These are phyloP conservation scores for Mortierella sp. DNA, from an alignment of 371 early-diverging fungal species.

Conservation along the genomic window DNA sequence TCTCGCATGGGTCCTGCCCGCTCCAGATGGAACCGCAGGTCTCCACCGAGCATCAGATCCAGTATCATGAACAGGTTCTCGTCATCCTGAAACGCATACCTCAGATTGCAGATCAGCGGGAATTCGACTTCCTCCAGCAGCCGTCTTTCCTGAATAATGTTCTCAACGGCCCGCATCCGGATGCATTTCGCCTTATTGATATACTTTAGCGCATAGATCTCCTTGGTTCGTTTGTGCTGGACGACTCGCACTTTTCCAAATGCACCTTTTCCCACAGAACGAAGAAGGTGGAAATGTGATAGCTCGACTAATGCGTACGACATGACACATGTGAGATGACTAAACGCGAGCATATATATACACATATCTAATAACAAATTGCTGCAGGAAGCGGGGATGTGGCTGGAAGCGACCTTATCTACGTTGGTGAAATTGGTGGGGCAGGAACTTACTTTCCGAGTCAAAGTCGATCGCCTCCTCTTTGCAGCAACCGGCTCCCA, in stretches of 20 bases:
- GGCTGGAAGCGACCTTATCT: too few species aligned
- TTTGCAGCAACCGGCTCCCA: constrained; percentile 69
- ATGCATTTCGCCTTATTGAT: constrained; percentile 83
- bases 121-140: constrained; percentile 73
- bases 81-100: constrained; percentile 76
- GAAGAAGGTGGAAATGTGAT: constrained; percentile 74
- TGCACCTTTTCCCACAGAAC: constrained; percentile 80
- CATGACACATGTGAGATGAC: too few species aligned
- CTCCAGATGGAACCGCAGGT: constrained; percentile 84
- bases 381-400: too few species aligned
- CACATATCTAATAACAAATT: too few species aligned
- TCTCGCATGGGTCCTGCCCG: constrained; percentile 72
- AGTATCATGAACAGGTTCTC: constrained; percentile 79
- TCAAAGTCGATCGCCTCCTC: constrained; percentile 63
- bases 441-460: constrained; percentile 57
- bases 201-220: constrained; percentile 84
- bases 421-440: too few species aligned
- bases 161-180: constrained; percentile 72
- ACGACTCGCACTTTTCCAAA: constrained; percentile 88
- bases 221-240: constrained; percentile 80
- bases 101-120: constrained; percentile 69
- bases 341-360: too few species aligned
- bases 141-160: constrained; percentile 78
- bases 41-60: constrained; percentile 91
- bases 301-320: constrained; percentile 59